These are phyloP conservation scores for Dioscorea alata DNA, from an alignment of 106 monocot genomes.

Conservation along the genomic window DNA sequence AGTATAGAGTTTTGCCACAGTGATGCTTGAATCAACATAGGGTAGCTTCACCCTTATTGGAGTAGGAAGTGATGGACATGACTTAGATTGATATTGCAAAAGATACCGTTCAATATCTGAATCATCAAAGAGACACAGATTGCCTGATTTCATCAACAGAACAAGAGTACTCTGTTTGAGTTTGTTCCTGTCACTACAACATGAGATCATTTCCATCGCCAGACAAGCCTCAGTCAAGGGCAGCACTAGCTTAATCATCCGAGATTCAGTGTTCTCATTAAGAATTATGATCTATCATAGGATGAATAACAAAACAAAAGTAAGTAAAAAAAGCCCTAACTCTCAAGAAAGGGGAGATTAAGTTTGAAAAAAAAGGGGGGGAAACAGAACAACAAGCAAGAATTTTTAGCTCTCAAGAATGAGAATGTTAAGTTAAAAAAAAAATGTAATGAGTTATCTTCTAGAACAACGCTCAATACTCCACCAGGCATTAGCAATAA, in stretches of 20 bases:
- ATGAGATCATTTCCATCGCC: slow-evolving; percentile 57
- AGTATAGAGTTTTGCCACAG: slow-evolving; percentile 44
- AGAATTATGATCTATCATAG: slow-evolving; percentile 58
- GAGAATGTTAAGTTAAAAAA: no score
- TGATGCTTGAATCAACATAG: slow-evolving; percentile 49
- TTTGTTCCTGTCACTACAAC: slow-evolving; percentile 36
- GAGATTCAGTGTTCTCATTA: slow-evolving; percentile 66
- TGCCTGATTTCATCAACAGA: slow-evolving; percentile 68
- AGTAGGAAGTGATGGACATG: slow-evolving; percentile 45
- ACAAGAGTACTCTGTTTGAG: slow-evolving; percentile 52
- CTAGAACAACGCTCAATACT: no score
- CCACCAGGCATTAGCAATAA: no score
- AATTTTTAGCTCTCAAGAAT: no score
- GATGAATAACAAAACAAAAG: not conserved
- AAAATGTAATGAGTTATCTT: no score
- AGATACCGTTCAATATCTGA: slow-evolving; percentile 71
- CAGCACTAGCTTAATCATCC: slow-evolving; percentile 64
- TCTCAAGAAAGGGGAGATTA: no score
- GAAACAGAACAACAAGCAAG: no score
- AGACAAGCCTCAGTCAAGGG: slow-evolving; percentile 77
- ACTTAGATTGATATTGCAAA: slow-evolving; percentile 47
- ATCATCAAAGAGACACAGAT: slow-evolving; percentile 57
- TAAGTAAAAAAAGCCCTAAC: no score
- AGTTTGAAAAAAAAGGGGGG: no score
- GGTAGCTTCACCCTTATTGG: slow-evolving; percentile 41